Evolutionary conservation across 83 land plant genomes (phyloP).

Genomic region (Picea abies): DNA sequence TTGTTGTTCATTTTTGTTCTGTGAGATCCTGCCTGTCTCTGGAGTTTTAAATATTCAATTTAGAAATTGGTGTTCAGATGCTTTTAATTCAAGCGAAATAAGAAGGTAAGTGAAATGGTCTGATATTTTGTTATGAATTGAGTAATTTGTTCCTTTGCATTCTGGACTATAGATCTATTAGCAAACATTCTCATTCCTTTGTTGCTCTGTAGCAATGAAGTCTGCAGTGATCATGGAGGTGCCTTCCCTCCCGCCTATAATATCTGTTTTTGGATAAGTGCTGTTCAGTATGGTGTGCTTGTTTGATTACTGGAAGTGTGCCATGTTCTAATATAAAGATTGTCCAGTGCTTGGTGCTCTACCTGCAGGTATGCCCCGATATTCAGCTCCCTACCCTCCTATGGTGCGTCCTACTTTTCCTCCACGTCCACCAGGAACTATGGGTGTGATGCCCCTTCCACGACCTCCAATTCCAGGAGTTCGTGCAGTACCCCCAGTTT

Average conservation of each 20-base stretch:
- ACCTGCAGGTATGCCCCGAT: conserved; percentile 83
- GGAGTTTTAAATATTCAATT: conserved; percentile 24
- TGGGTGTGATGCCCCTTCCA: conserved; percentile 46
- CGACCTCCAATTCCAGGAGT: conserved; percentile 73
- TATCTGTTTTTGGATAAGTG: background rate
- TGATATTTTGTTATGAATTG: conserved; percentile 24
- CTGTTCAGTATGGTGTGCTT: conserved; percentile 25
- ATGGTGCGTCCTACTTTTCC: conserved; percentile 72
- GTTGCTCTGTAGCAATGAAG: conserved; percentile 37
- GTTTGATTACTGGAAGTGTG: conserved; percentile 30
- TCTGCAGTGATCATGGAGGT: conserved; percentile 15
- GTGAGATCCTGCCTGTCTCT: conserved; percentile 34
- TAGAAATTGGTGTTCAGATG: conserved; percentile 29
- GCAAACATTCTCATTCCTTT: conserved; percentile 40
- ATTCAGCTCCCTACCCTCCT: conserved; percentile 68
- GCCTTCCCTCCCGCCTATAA: conserved; percentile 9
- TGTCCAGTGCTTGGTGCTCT: conserved; percentile 61
- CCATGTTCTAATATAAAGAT: conserved; percentile 14
- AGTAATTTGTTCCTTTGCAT: conserved; percentile 24
- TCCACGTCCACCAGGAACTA: conserved; percentile 64
- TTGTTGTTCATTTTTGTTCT: conserved; percentile 1
- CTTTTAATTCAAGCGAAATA: conserved; percentile 23
- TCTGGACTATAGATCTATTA: conserved; percentile 53
- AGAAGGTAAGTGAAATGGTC: conserved; percentile 43
- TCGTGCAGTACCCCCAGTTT: conserved; percentile 52